These are phyloP conservation scores for Venturia oleaginea DNA, from an alignment of 2,329 filamentous ascomycete genomes.

Conservation along the genomic window DNA sequence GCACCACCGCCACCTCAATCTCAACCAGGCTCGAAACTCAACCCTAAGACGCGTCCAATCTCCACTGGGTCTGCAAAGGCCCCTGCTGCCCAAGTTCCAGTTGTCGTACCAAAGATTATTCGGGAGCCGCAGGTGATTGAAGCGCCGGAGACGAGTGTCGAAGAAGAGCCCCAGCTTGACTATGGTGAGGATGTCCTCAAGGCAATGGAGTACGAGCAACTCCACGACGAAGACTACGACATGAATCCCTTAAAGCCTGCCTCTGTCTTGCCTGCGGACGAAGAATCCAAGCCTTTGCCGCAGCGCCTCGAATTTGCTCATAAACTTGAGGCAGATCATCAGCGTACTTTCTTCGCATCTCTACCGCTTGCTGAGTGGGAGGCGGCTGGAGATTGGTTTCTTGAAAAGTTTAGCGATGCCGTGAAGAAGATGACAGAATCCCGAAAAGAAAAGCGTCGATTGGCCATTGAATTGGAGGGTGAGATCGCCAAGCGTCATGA, in stretches of 20 bases:
- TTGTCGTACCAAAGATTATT: neutral
- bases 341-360: conserved; percentile 42
- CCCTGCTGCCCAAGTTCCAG: neutral
- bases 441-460: conserved; percentile 44
- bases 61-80: neutral
- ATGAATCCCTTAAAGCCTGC: conserved; percentile 15
- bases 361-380: conserved; percentile 50
- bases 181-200: conserved; percentile 20
- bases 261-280: conserved; percentile 14
- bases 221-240: conserved; percentile 24
- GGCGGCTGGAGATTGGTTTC: conserved; percentile 51
- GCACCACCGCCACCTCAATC: neutral
- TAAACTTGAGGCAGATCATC: conserved; percentile 41
- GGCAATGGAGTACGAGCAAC: conserved; percentile 20
- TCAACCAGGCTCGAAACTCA: neutral
- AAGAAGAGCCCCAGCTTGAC: conserved; percentile 19
- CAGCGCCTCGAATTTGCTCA: conserved; percentile 30
- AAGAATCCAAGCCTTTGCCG: conserved; percentile 16
- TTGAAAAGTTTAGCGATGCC: conserved; percentile 44
- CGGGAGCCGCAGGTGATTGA: neutral
- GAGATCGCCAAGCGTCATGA: conserved; percentile 47
- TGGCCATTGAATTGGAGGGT: conserved; percentile 44
- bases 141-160: neutral
- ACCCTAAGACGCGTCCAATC: neutral
- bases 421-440: conserved; percentile 43